Conservation (phyloP, 352 stramenopile genomes). For the Phytophthora crassamura region DNA sequence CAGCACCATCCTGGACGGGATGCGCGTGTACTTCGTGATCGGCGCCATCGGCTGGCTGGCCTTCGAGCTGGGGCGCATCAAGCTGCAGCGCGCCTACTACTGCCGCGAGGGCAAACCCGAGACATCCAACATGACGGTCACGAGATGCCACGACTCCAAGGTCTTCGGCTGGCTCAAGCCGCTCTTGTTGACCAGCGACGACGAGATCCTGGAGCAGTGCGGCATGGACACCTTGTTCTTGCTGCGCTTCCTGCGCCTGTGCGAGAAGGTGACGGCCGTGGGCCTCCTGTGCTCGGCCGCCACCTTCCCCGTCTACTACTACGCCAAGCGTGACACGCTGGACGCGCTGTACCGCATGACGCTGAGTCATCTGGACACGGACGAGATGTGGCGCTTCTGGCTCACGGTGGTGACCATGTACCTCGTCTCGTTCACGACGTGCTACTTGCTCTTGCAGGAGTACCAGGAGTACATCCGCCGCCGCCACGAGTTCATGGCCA, state of each 20-base stretch:
- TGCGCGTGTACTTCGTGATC: slow-evolving; percentile 75
- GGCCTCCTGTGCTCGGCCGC: slow-evolving; percentile 63
- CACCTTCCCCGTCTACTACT: slow-evolving; percentile 86
- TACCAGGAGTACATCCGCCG: slow-evolving; percentile 79
- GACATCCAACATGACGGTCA: slow-evolving; percentile 55
- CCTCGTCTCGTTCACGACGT: slow-evolving; percentile 60
- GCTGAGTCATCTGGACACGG: slow-evolving; percentile 61
- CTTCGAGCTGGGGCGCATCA: slow-evolving; percentile 70
- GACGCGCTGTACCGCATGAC: slow-evolving; percentile 72
- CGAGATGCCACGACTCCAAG: slow-evolving; percentile 37
- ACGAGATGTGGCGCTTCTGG: slow-evolving; percentile 69
- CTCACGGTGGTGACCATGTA: slow-evolving; percentile 76
- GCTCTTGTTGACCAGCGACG: slow-evolving; percentile 68
- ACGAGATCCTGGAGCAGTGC: slow-evolving; percentile 71
- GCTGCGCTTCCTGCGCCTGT: slow-evolving; percentile 73
- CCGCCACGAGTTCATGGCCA: slow-evolving; percentile 79
- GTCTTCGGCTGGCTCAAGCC: slow-evolving; percentile 64
- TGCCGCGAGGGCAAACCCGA: slow-evolving; percentile 71
- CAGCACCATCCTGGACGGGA: slow-evolving; percentile 64
- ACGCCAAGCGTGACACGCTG: slow-evolving; percentile 40
- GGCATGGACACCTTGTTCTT: slow-evolving; percentile 87
- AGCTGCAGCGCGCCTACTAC: slow-evolving; percentile 73
- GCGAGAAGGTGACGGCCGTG: slow-evolving; percentile 72
- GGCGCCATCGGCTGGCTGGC: slow-evolving; percentile 64
- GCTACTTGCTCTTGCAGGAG: slow-evolving; percentile 71